Percentiles rank a stretch among this genome's conserved stretches.
Evolutionary conservation across 2,329 filamentous ascomycete species (phyloP).

Genomic region (Hymenoscyphus occultus): DNA sequence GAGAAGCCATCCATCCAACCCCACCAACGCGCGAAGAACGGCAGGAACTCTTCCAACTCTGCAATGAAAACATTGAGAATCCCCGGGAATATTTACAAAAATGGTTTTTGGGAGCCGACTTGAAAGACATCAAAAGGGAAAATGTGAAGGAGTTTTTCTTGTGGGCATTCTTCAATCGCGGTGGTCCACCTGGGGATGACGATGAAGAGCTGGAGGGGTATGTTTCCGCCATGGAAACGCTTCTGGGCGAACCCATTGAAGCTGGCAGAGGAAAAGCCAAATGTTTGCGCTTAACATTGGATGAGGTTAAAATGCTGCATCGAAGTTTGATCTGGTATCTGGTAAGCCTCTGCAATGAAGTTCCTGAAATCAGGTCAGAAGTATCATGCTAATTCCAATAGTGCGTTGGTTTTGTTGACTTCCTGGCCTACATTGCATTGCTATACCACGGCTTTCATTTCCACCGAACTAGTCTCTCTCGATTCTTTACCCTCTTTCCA

Average conservation of each 20-base stretch:
- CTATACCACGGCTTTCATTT: slow-evolving; percentile 47
- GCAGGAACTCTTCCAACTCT: slow-evolving; percentile 48
- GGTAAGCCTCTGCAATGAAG: slow-evolving; percentile 38
- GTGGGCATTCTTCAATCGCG: slow-evolving; percentile 58
- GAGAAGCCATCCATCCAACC: slow-evolving; percentile 48
- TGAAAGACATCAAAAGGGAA: slow-evolving; percentile 52
- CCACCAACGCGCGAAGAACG: slow-evolving; percentile 45
- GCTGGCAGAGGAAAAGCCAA: slow-evolving; percentile 51
- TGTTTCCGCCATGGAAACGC: slow-evolving; percentile 48
- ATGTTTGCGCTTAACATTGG: slow-evolving; percentile 54
- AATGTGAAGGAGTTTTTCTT: slow-evolving; percentile 59
- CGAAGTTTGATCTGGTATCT: slow-evolving; percentile 56
- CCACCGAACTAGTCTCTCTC: slow-evolving; percentile 43
- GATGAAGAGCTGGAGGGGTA: slow-evolving; percentile 56
- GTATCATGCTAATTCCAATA: slow-evolving; percentile 16
- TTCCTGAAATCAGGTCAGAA: not conserved
- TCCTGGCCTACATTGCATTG: slow-evolving; percentile 38
- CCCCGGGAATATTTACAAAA: slow-evolving; percentile 50
- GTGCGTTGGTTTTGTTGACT: slow-evolving; percentile 38
- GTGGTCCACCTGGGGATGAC: slow-evolving; percentile 42
- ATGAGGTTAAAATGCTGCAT: slow-evolving; percentile 55
- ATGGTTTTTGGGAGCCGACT: slow-evolving; percentile 56
- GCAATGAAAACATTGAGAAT: slow-evolving; percentile 51
- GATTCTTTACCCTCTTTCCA: slow-evolving; percentile 51
- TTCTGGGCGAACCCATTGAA: slow-evolving; percentile 48